Evolutionary conservation across 768 basidiomycete species (phyloP), one percentile per base, ranked within the genome.

Genomic region (Tubosaeta brunneosetosa): DNA sequence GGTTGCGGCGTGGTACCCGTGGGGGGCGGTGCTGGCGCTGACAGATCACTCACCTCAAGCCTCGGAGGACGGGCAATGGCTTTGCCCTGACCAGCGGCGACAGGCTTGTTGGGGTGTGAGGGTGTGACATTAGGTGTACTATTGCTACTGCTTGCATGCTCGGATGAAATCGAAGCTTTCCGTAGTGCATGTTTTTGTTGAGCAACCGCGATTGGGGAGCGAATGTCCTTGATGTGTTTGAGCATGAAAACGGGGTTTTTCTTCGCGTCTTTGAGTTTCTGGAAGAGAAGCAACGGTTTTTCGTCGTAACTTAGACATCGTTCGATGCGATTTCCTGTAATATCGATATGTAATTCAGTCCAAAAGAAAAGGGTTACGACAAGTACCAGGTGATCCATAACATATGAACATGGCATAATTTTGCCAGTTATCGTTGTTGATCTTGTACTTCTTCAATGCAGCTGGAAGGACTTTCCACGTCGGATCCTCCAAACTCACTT

Each of bases 361-460:
- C 9, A 4, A 12, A 26, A 17, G 6, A 9, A 31, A 14, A 6
- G 26, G 38, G 19, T 11, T 29, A 29, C 16, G 7, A 8, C 1
- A 29, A 64, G 60, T 65, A 93, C 94, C 92, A 48, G 93, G 77
- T 49, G 87, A 86, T 11, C 94, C 95, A 69, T 95, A 97, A 62
- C 95, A 98, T 55, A 99, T 98, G 73, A 99, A 99, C 87, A 99
- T 90, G 27, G 97, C 97, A 73, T 98, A 99, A 63, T 93, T 91
- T 75, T 93, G 88, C 97, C 97, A 99, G 68, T 91, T 94, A 58
- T 98, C 97, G 60, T 91, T 91, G 69, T 95, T 93, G 72, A 98
- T 98, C 65, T 91, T 94, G 70, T 99, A 99, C 71, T 98, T 98
- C 74, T 97, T 97, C 57, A 99, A 75, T 14, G 97, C 97, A 0